These are phyloP conservation scores for Hanseniaspora meyeri DNA, from an alignment of 805 yeast genomes.

Conservation along the genomic window DNA sequence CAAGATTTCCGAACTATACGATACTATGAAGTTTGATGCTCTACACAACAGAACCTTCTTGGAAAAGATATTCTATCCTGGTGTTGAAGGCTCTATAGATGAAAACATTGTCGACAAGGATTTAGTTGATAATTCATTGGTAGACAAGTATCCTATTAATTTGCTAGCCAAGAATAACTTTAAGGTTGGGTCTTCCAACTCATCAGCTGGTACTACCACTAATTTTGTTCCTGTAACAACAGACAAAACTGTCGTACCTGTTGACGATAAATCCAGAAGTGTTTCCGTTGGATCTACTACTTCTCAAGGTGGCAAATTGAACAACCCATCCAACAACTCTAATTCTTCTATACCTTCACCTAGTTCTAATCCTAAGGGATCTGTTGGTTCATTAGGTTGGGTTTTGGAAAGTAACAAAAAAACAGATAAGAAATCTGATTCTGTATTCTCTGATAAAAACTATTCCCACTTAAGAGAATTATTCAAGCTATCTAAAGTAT, in stretches of 20 bases:
- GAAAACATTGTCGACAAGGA: slow-evolving; percentile 26
- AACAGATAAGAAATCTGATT: slow-evolving; percentile 20
- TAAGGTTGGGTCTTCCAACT: slow-evolving; percentile 34
- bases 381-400: slow-evolving; percentile 65
- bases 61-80: slow-evolving; percentile 65
- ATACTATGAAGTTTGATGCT: slow-evolving; percentile 97
- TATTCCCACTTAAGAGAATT: slow-evolving; percentile 75
- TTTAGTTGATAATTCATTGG: slow-evolving; percentile 35
- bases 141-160: slow-evolving; percentile 62
- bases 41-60: slow-evolving; percentile 84
- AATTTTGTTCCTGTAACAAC: slow-evolving; percentile 6
- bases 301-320: not conserved
- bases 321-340: not conserved
- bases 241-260: not conserved
- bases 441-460: slow-evolving; percentile 64
- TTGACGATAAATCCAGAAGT: slow-evolving; percentile 4
- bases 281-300: slow-evolving; percentile 14
- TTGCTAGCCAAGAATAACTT: slow-evolving; percentile 65
- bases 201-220: slow-evolving; percentile 19
- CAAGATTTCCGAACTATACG: slow-evolving; percentile 89
- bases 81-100: slow-evolving; percentile 27
- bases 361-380: slow-evolving; percentile 18
- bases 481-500: slow-evolving; percentile 77
- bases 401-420: slow-evolving; percentile 37
- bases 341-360: slow-evolving; percentile 22